Evolutionary conservation across 208 protist genomes (phyloP).

Genomic region (Acanthamoeba triangularis): DNA sequence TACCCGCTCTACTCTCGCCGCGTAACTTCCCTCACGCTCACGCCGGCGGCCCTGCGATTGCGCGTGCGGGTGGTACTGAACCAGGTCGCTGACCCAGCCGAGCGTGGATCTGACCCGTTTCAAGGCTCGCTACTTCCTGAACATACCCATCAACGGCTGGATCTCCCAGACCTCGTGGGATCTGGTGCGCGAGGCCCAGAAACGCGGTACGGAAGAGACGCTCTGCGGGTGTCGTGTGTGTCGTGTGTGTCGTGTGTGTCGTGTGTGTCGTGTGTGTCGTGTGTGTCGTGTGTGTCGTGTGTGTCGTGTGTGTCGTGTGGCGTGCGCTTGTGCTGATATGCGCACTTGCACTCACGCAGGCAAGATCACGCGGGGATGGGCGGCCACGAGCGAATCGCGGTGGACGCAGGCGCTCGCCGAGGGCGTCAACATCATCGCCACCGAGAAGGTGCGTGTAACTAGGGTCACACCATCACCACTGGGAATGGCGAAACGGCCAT

Average conservation of each 20-base stretch:
- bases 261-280: too few species aligned
- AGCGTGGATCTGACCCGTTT: background rate
- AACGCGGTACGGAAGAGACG: background rate
- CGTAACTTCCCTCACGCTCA: too few species aligned
- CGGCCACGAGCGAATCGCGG: background rate
- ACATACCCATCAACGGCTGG: background rate
- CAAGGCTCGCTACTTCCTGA: background rate
- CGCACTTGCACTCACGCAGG: background rate
- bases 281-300: too few species aligned
- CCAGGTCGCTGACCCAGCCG: background rate
- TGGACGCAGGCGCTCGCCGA: constrained; percentile 7
- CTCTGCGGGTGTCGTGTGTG: too few species aligned
- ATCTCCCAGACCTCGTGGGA: background rate
- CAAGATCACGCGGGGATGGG: background rate
- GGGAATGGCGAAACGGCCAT: background rate
- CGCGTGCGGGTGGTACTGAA: too few species aligned
- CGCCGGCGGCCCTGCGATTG: too few species aligned
- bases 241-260: too few species aligned
- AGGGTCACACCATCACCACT: too few species aligned
- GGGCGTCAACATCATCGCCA: constrained; percentile 37
- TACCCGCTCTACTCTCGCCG: too few species aligned
- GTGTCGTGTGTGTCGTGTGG: too few species aligned
- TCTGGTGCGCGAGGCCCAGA: background rate
- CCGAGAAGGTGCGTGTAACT: constrained; percentile 31
- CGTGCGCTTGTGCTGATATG: too few species aligned